Evolutionary conservation across 495 filamentous ascomycete species (phyloP).

Genomic region (Penicillium desertorum): DNA sequence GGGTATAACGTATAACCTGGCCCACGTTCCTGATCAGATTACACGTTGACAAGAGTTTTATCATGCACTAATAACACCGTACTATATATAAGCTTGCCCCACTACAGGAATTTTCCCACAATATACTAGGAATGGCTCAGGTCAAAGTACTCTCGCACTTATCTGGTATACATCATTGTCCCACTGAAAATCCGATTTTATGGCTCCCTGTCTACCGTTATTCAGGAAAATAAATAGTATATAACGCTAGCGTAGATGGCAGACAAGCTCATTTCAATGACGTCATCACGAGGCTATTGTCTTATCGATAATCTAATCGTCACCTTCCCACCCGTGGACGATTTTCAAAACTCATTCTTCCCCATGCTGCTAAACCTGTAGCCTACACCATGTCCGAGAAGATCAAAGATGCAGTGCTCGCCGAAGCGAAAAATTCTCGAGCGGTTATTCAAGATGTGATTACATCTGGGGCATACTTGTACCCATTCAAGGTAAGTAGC

Average conservation of each 20-base stretch:
- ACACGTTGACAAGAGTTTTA: background rate
- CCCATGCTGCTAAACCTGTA: background rate
- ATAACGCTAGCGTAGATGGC: too few species aligned
- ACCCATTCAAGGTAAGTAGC: conserved; percentile 70
- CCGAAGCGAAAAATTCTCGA: conserved; percentile 42
- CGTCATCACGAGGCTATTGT: background rate
- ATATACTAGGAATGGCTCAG: too few species aligned
- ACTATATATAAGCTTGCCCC: background rate
- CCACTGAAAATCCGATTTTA: too few species aligned
- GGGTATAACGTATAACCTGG: background rate
- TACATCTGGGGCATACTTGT: conserved; percentile 75
- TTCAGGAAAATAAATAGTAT: too few species aligned
- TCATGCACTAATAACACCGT: background rate
- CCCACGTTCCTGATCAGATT: background rate
- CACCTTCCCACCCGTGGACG: background rate
- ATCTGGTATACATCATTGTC: background rate
- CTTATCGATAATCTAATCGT: background rate
- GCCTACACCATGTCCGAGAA: conserved; percentile 40
- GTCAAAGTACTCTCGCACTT: background rate
- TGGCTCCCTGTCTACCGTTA: too few species aligned
- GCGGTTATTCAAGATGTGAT: conserved; percentile 60
- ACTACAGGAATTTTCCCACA: background rate
- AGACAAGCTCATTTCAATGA: background rate
- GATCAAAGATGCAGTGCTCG: conserved; percentile 42
- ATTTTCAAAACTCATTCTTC: background rate